Conservation (phyloP, 129 eudicot genomes). For the Lonicera japonica region DNA sequence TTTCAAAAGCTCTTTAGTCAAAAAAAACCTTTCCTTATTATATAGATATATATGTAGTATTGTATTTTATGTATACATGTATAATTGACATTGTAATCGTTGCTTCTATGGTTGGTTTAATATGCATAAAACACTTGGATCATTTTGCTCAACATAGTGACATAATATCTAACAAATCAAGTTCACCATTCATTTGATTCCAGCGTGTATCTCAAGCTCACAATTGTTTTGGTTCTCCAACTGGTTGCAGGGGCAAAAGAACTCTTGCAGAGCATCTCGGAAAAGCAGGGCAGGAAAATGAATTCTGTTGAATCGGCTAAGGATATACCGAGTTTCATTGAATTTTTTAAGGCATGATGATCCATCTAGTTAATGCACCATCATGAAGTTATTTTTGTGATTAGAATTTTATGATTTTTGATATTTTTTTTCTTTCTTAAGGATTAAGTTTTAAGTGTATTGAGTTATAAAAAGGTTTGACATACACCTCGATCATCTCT, state of each 20-base stretch:
- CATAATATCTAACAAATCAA: background rate
- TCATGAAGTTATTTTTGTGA: background rate
- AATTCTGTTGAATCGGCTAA: conserved; percentile 70
- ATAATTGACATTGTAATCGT: background rate
- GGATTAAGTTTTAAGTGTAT: too few relatives aligned
- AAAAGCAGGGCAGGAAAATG: conserved; percentile 93
- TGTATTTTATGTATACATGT: background rate
- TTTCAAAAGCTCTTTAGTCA: too few relatives aligned
- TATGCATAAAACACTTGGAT: background rate
- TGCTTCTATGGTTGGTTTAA: background rate
- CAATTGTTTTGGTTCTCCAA: conserved; percentile 6
- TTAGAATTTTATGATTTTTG: background rate
- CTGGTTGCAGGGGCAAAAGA: conserved; percentile 87
- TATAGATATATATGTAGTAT: too few relatives aligned
- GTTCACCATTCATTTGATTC: conserved; percentile 1
- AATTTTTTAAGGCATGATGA: conserved; percentile 58
- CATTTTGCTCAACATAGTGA: background rate
- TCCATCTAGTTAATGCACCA: background rate
- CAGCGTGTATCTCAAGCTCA: conserved; percentile 3
- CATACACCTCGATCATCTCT: too few relatives aligned
- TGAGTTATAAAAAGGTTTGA: too few relatives aligned
- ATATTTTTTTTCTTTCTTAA: background rate
- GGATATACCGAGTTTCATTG: conserved; percentile 68
- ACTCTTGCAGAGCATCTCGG: conserved; percentile 74
- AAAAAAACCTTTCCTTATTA: too few relatives aligned